These are phyloP conservation scores for Exidia glandulosa DNA, from an alignment of 768 basidiomycete species.

Conservation along the genomic window DNA sequence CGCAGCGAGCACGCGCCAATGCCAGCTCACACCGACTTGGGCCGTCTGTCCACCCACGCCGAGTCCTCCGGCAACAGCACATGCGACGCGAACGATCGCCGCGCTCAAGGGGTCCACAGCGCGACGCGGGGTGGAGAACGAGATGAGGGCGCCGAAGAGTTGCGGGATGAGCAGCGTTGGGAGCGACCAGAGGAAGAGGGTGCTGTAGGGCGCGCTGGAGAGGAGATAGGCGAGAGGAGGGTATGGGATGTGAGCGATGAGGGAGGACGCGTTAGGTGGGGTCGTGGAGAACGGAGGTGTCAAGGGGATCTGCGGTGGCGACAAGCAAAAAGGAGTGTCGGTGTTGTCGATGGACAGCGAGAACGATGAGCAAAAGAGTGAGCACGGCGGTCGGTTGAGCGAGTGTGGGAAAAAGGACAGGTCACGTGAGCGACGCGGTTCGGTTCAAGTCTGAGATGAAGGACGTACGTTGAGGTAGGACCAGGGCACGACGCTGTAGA, in stretches of 20 bases:
- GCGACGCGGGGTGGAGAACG: conserved; percentile 38
- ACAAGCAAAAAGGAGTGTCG: conserved; percentile 24
- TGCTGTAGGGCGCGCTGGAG: conserved; percentile 38
- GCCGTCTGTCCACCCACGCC: conserved; percentile 39
- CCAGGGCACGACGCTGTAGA: conserved; percentile 47
- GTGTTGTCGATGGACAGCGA: too few relatives aligned
- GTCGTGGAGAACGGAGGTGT: not conserved
- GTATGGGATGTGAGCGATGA: conserved; percentile 27
- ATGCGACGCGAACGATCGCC: conserved; percentile 50
- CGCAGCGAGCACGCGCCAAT: conserved; percentile 48
- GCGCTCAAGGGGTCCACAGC: conserved; percentile 52
- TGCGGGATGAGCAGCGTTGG: conserved; percentile 51
- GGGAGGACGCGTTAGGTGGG: not conserved
- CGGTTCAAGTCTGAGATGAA: not conserved
- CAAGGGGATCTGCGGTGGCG: conserved; percentile 1
- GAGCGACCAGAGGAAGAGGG: conserved; percentile 50
- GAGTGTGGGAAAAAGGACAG: not conserved
- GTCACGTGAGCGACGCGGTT: not conserved
- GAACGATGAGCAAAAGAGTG: too few relatives aligned
- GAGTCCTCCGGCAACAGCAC: conserved; percentile 17
- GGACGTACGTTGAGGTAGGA: conserved; percentile 7
- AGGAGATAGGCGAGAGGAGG: conserved; percentile 37
- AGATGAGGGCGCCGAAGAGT: conserved; percentile 46
- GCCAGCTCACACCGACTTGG: too few relatives aligned
- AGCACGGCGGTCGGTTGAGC: too few relatives aligned